phyloP scores from a whole-genome alignment of 2,329 filamentous ascomycete genomes.

The Colletotrichum melonis region DNA sequence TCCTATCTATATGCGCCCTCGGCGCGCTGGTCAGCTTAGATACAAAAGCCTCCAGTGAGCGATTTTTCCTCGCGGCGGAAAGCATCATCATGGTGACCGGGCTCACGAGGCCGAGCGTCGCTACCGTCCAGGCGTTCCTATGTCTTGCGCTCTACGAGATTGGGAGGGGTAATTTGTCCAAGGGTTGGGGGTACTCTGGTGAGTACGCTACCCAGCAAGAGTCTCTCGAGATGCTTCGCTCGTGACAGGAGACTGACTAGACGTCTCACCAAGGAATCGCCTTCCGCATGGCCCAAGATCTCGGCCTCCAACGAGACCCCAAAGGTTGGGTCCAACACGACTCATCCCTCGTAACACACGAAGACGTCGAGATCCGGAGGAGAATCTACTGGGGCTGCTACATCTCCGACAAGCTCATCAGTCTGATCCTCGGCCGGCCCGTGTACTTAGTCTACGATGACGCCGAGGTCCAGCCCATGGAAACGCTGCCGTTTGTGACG shows the following conservation, averaged over 20 bases:
- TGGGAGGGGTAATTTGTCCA: conserved; percentile 42
- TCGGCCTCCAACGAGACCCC: conserved; percentile 43
- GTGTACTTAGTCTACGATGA: conserved; percentile 34
- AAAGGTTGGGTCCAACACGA: conserved; percentile 39
- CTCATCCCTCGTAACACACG: conserved; percentile 34
- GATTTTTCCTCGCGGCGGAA: conserved; percentile 40
- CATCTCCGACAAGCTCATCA: conserved; percentile 42
- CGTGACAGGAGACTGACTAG: background rate
- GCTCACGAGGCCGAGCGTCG: conserved; percentile 38
- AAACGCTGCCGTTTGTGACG: conserved; percentile 12
- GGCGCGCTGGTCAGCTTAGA: conserved; percentile 36
- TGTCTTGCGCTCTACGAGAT: conserved; percentile 45
- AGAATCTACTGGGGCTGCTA: conserved; percentile 46
- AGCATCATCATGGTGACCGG: conserved; percentile 41
- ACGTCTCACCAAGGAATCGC: conserved; percentile 39
- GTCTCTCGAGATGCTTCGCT: background rate
- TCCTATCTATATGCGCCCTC: conserved; percentile 41
- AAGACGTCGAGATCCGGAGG: conserved; percentile 42
- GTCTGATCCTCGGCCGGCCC: conserved; percentile 35
- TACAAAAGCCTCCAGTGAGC: conserved; percentile 30
- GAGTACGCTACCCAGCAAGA: background rate
- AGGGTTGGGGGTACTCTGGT: conserved; percentile 44
- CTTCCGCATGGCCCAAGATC: conserved; percentile 44
- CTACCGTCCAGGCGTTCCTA: conserved; percentile 41
- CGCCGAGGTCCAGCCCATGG: conserved; percentile 31